Conservation (phyloP, 805 yeast genomes). For the Tetrapisispora pingtungensis region DNA sequence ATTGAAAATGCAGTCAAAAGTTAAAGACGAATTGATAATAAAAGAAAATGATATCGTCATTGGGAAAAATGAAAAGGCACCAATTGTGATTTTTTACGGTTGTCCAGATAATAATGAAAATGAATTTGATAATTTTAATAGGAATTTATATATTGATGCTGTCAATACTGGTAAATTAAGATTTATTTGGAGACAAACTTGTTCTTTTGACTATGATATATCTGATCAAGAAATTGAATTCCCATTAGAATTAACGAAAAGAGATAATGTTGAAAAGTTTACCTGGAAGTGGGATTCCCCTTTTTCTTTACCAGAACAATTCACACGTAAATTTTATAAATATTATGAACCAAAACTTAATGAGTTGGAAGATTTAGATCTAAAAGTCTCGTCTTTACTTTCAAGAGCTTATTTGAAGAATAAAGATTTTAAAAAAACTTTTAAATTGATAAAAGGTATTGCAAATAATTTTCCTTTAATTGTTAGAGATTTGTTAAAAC, state of each 20-base stretch:
- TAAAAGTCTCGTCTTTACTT: conserved; percentile 62
- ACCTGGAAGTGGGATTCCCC: conserved; percentile 23
- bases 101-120: conserved; percentile 37
- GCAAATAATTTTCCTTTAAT: conserved; percentile 34
- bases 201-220: conserved; percentile 10
- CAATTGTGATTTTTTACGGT: conserved; percentile 59
- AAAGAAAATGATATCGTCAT: conserved; percentile 54
- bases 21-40: conserved; percentile 13
- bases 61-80: conserved; percentile 40
- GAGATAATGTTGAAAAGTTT: conserved; percentile 24
- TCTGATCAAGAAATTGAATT: conserved; percentile 10
- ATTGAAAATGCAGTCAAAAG: conserved; percentile 14
- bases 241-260: conserved; percentile 21
- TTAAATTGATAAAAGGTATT: conserved; percentile 29
- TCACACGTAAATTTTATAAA: conserved; percentile 29
- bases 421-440: conserved; percentile 27
- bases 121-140: conserved; percentile 46
- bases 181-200: conserved; percentile 67
- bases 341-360: conserved; percentile 12
- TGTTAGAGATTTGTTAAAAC: conserved; percentile 10
- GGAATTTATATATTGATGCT: conserved; percentile 50
- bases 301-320: conserved; percentile 33
- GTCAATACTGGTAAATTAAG: conserved; percentile 48
- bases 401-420: conserved; percentile 30
- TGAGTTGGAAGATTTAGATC: conserved; percentile 34